Percentiles rank a stretch among this genome's conserved stretches.
Evolutionary conservation across 2,329 filamentous ascomycete genomes (phyloP).

Genomic region (Xylariaceae sp.): DNA sequence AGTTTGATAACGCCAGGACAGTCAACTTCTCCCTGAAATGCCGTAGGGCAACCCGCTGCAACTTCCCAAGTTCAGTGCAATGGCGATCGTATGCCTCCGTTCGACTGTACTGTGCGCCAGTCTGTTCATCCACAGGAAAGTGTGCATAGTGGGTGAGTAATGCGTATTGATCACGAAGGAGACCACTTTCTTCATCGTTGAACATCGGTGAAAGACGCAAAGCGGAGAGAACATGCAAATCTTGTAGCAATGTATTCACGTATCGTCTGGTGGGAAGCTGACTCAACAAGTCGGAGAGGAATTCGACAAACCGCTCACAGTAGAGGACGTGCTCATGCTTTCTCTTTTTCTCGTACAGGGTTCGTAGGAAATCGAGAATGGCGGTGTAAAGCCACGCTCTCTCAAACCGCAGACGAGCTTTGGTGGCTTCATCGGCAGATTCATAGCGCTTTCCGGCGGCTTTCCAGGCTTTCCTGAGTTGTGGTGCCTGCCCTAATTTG

Average conservation of each 20-base stretch:
- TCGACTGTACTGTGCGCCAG: conserved; percentile 68
- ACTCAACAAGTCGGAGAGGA: conserved; percentile 85
- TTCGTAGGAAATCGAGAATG: conserved; percentile 73
- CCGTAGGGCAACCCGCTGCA: conserved; percentile 75
- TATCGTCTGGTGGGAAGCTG: conserved; percentile 92
- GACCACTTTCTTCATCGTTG: conserved; percentile 65
- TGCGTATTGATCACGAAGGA: conserved; percentile 74
- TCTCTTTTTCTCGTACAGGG: conserved; percentile 57
- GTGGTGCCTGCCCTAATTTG: conserved; percentile 67
- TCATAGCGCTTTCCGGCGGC: conserved; percentile 83
- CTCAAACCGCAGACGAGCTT: conserved; percentile 82
- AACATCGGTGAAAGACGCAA: conserved; percentile 77
- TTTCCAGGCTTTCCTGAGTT: conserved; percentile 85
- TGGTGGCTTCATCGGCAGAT: conserved; percentile 71
- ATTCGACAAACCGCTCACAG: conserved; percentile 89
- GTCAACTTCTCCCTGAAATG: conserved; percentile 86
- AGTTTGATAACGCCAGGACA: conserved; percentile 89
- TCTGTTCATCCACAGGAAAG: conserved; percentile 90
- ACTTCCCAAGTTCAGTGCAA: conserved; percentile 67
- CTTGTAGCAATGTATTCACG: conserved; percentile 81
- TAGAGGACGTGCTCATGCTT: conserved; percentile 67
- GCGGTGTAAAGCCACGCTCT: conserved; percentile 89
- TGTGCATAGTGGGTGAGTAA: conserved; percentile 83
- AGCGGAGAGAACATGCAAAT: conserved; percentile 76
- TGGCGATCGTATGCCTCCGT: conserved; percentile 76